These are phyloP conservation scores for Clavariopsis aquatica DNA, from an alignment of 495 filamentous ascomycete genomes.

Conservation along the genomic window DNA sequence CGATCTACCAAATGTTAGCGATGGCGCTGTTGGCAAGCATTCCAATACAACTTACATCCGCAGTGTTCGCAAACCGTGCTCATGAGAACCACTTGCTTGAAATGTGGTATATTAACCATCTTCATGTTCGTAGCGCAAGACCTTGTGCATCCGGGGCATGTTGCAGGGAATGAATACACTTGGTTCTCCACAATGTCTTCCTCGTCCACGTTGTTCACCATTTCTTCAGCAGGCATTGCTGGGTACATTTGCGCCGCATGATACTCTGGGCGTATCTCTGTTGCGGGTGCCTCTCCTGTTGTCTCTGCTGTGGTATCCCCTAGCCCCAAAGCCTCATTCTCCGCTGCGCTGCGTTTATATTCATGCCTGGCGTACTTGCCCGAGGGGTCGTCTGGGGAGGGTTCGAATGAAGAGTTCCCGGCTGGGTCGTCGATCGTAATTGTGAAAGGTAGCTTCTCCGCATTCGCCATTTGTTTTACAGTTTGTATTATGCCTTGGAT, in stretches of 20 bases:
- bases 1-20: conserved; percentile 52
- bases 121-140: conserved; percentile 86
- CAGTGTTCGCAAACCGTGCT: conserved; percentile 84
- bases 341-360: conserved; percentile 76
- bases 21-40: not conserved
- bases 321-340: conserved; percentile 81
- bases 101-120: conserved; percentile 93
- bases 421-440: conserved; percentile 84
- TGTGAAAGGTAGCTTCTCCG: conserved; percentile 81
- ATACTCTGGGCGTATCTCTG: conserved; percentile 45
- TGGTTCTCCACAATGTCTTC: conserved; percentile 84
- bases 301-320: conserved; percentile 46
- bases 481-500: conserved; percentile 70
- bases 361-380: conserved; percentile 81
- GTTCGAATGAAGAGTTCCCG: conserved; percentile 97
- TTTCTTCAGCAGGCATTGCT: conserved; percentile 41
- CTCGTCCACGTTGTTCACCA: conserved; percentile 45
- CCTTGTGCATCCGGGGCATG: conserved; percentile 86
- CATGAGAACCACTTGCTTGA: conserved; percentile 93
- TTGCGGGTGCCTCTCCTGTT: conserved; percentile 33
- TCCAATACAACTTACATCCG: conserved; percentile 55
- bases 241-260: conserved; percentile 42
- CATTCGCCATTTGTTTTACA: conserved; percentile 69
- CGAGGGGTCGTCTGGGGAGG: conserved; percentile 63
- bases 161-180: conserved; percentile 85